These are phyloP conservation scores for Colletotrichum euphorbiae DNA, from an alignment of 2,329 filamentous ascomycete species.

Conservation along the genomic window DNA sequence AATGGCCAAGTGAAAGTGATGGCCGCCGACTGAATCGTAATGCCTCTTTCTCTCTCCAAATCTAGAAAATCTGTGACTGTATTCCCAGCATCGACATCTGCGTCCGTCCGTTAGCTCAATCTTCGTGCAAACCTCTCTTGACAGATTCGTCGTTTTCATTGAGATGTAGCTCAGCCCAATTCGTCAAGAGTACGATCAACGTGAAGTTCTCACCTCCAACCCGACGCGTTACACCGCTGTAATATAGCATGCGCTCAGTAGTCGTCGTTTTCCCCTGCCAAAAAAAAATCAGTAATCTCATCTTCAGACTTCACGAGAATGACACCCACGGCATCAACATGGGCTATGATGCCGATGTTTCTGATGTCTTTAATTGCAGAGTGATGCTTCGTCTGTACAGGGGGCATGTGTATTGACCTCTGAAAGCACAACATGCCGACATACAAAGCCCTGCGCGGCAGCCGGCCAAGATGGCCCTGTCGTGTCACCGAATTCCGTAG, in stretches of 20 bases:
- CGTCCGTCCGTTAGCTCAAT: not conserved
- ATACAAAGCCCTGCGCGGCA: constrained; percentile 14
- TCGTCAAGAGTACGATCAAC: not conserved
- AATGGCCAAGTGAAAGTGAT: constrained; percentile 96
- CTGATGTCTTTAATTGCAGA: constrained; percentile 72
- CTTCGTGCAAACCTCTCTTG: not conserved
- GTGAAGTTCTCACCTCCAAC: constrained; percentile 71
- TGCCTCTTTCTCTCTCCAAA: constrained; percentile 89
- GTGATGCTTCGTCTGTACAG: constrained; percentile 46
- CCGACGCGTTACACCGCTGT: constrained; percentile 88
- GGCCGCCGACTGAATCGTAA: constrained; percentile 97
- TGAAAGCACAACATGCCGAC: constrained; percentile 22
- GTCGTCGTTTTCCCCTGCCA: constrained; percentile 91
- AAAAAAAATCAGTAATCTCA: constrained; percentile 36
- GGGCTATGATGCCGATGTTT: constrained; percentile 98
- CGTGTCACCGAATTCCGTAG: constrained; percentile 24
- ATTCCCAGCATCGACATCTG: constrained; percentile 94
- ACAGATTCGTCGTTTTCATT: not conserved
- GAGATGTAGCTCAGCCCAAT: no score
- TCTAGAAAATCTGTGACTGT: constrained; percentile 98
- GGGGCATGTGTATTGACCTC: constrained; percentile 31
- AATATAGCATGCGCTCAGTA: constrained; percentile 98
- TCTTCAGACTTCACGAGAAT: not conserved
- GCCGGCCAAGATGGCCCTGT: constrained; percentile 21
- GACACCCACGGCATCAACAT: constrained; percentile 84